Evolutionary conservation across 768 basidiomycete species (phyloP), one percentile per base, ranked within the genome.

Genomic region (Pleurotus giganteus): DNA sequence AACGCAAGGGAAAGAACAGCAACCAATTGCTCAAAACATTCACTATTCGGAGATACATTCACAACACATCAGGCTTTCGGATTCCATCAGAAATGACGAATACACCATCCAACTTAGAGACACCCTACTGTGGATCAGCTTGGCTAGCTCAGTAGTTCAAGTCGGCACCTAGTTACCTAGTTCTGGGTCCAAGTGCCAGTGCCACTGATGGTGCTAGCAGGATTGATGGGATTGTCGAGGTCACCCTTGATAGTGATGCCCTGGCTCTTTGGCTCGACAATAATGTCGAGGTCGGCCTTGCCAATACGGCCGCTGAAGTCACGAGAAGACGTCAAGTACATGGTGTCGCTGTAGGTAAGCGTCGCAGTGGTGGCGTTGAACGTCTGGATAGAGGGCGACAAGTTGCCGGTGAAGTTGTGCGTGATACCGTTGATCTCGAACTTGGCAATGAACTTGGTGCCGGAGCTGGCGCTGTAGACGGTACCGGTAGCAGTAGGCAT

Each of bases 101-200:
- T n/a, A n/a, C n/a, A n/a, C n/a, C n/a, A n/a, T n/a, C n/a, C n/a
- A n/a, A n/a, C n/a, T n/a, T n/a, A n/a, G n/a, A n/a, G n/a, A n/a
- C n/a, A n/a, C n/a, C n/a, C n/a, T n/a, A n/a, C n/a, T n/a, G n/a
- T n/a, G n/a, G n/a, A n/a, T n/a, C n/a, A n/a, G n/a, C n/a, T n/a
- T n/a, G n/a, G n/a, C n/a, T n/a, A n/a, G n/a, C n/a, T n/a, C n/a
- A n/a, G n/a, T n/a, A n/a, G n/a, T n/a, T n/a, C n/a, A n/a, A n/a
- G n/a, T n/a, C n/a, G n/a, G n/a, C n/a, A n/a, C n/a, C n/a, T n/a
- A n/a, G n/a, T n/a, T 15, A 15, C 19, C 28, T 47, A 47, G 45
- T 47, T 47, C 45, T 47, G 45, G 28, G 19, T 47, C 45, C 45
- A 47, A 17, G 45, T 27, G 7, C 45, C 45, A 24, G 8, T 47